A percentile compares a stretch with the other conserved stretches of the same genome.
Conservation (phyloP, 805 yeast species). For the Ogataea haglerorum region DNA sequence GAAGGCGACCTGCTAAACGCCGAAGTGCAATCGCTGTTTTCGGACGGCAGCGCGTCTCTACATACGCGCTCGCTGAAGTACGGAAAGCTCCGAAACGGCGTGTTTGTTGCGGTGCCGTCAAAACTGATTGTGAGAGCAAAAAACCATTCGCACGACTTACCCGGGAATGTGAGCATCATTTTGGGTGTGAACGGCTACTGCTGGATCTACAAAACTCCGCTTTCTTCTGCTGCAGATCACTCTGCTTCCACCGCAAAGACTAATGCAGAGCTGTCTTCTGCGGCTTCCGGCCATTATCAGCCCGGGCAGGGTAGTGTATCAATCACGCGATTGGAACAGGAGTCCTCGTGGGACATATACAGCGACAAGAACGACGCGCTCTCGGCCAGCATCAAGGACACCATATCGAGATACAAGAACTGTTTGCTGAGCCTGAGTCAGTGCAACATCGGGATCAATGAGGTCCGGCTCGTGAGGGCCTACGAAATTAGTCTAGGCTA, state of each 20-base stretch:
- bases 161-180: conserved; percentile 89
- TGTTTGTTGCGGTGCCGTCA: conserved; percentile 75
- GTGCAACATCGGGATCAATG: conserved; percentile 85
- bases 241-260: conserved; percentile 26
- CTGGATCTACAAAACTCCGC: conserved; percentile 77
- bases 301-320: conserved; percentile 61
- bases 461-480: conserved; percentile 70
- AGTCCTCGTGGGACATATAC: conserved; percentile 90
- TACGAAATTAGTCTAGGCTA: conserved; percentile 88
- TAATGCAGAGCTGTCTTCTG: conserved; percentile 39
- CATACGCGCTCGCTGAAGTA: conserved; percentile 95
- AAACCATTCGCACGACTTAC: conserved; percentile 82
- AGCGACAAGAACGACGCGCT: conserved; percentile 84
- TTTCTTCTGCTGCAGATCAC: conserved; percentile 10
- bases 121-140: conserved; percentile 80
- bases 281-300: conserved; percentile 36
- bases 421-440: conserved; percentile 78
- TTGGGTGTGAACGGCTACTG: conserved; percentile 93
- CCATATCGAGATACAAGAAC: conserved; percentile 81
- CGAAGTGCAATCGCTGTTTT: conserved; percentile 86
- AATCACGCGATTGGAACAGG: conserved; percentile 83
- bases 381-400: conserved; percentile 55
- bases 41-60: conserved; percentile 87
- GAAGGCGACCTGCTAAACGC: conserved; percentile 96
- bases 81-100: conserved; percentile 92